Base-by-base conservation (phyloP, 2,329 filamentous ascomycete genomes). In the Penicillium aurantiogriseum region DNA sequence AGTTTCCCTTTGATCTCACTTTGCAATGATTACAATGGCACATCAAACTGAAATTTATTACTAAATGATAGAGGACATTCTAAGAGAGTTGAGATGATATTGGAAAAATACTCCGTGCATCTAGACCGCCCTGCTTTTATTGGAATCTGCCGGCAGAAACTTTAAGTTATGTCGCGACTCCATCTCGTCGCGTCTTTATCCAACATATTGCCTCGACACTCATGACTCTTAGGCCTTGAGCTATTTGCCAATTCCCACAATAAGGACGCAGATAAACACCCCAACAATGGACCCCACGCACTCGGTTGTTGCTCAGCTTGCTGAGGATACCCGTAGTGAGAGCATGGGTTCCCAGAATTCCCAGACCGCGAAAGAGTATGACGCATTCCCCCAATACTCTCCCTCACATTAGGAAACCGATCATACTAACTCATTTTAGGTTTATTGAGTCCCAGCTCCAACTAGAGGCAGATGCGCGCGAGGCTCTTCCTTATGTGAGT, bases 391-490 rank as follows among this genome's bases (percentile, higher is more conserved):
- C 51, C 36, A 56, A 38, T 15, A 25, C 13, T 38, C 19, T 13
- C 31, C 25, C 17, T 13, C 33, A 25, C 27, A 51, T 10, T 19
- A 15, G 10, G 3, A 19, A 36, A 21, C 1, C 27, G 29, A 33
- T 49, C n/a, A 23, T 31, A 49, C 45, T 31, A 8, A 52, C 27
- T 59, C 8, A 59, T 19, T 11, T 5, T 42, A 93, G 90, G 29
- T 97, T 95, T 72, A 91, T 99, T 65, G 86, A 91, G 67, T 87
- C 87, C 54, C 94, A 99, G 73, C 87, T 97, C 70, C 87, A 88
- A 65, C 87, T 99, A 52, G 94, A 99, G 77, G 91, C 90, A 21
- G 94, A 99, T 77, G 94, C 94, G 46, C 91, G 92, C 67, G 93
- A 99, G 80, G 90, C 90, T 60, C 83, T 99, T 7, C 94, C 94